These are phyloP conservation scores for Lactarius hengduanensis DNA, from an alignment of 768 basidiomycete genomes.

Conservation along the genomic window DNA sequence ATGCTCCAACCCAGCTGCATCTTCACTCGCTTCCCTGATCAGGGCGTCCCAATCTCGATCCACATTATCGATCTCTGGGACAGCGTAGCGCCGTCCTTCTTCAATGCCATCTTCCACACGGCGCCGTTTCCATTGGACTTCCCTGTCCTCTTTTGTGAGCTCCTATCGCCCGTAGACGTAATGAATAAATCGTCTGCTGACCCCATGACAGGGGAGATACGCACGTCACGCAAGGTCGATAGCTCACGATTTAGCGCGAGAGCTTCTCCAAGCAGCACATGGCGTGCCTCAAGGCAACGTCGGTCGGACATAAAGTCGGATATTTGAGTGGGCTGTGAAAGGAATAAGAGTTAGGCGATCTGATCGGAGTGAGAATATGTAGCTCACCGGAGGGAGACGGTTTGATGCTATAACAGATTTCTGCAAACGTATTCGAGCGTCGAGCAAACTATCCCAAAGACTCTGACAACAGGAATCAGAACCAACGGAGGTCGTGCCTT, in stretches of 20 bases:
- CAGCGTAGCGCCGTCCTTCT: conserved; percentile 17
- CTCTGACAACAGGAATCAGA: conserved; percentile 43
- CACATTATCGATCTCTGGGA: conserved; percentile 26
- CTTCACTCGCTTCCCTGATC: conserved; percentile 26
- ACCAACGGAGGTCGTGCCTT: not conserved
- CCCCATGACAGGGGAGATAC: conserved; percentile 22
- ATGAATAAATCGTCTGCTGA: conserved; percentile 12
- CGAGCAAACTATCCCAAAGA: conserved; percentile 83
- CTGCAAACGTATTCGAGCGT: conserved; percentile 90
- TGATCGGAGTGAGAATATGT: conserved; percentile 25
- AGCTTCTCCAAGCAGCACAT: conserved; percentile 60
- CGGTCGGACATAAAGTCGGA: conserved; percentile 33
- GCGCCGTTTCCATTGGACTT: conserved; percentile 26
- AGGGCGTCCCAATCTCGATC: conserved; percentile 26
- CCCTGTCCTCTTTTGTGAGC: conserved; percentile 16
- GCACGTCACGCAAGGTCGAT: conserved; percentile 65
- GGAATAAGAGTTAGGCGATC: conserved; percentile 30
- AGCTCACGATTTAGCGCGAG: conserved; percentile 62
- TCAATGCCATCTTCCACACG: conserved; percentile 20
- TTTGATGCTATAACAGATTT: conserved; percentile 70
- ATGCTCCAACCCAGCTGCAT: conserved; percentile 25
- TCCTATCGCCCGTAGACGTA: conserved; percentile 24
- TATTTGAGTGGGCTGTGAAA: conserved; percentile 39
- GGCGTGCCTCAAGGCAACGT: conserved; percentile 46
- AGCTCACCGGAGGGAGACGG: conserved; percentile 59